phyloP scores from a whole-genome alignment of 768 basidiomycete genomes.

The Chalciporus pseudorubinellus region DNA sequence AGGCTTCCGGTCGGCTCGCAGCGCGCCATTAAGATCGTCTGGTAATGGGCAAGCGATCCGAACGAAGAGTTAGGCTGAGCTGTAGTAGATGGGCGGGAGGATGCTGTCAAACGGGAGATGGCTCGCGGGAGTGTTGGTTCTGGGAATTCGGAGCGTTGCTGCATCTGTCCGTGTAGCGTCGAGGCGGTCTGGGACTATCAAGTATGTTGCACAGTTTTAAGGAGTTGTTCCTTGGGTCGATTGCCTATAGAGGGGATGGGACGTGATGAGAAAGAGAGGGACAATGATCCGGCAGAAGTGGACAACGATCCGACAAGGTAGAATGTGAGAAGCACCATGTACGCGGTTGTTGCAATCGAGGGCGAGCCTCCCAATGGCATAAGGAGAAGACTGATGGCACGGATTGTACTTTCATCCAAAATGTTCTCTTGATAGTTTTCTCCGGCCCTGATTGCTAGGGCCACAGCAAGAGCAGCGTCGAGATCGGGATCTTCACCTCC shows the following conservation, averaged over 20 bases:
- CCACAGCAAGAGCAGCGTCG: slow-evolving; percentile 86
- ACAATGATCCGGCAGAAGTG: too few species aligned
- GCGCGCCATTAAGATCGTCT: too few species aligned
- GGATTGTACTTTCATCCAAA: slow-evolving; percentile 75
- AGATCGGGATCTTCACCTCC: slow-evolving; percentile 74
- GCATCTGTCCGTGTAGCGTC: slow-evolving; percentile 38
- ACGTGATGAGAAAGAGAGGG: too few species aligned
- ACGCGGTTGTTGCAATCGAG: slow-evolving; percentile 81
- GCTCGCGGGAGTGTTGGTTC: too few species aligned
- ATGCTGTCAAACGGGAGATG: too few species aligned
- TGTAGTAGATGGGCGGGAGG: too few species aligned
- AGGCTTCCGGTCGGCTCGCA: slow-evolving; percentile 20
- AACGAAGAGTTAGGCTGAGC: too few species aligned
- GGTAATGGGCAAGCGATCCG: too few species aligned
- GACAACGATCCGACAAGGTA: too few species aligned
- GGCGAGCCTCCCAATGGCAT: slow-evolving; percentile 85
- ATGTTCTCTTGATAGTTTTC: slow-evolving; percentile 69
- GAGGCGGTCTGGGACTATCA: slow-evolving; percentile 41
- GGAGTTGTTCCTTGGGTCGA: slow-evolving; percentile 30
- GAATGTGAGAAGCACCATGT: slow-evolving; percentile 69
- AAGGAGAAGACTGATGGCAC: slow-evolving; percentile 81
- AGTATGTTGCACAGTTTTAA: slow-evolving; percentile 48
- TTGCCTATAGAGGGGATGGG: too few species aligned
- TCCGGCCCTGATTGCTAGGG: slow-evolving; percentile 77
- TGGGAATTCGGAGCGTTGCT: slow-evolving; percentile 25